Evolutionary conservation across 495 filamentous ascomycete genomes (phyloP), one percentile per base, ranked within the genome.

Genomic region (Penicillium simplicissimum): DNA sequence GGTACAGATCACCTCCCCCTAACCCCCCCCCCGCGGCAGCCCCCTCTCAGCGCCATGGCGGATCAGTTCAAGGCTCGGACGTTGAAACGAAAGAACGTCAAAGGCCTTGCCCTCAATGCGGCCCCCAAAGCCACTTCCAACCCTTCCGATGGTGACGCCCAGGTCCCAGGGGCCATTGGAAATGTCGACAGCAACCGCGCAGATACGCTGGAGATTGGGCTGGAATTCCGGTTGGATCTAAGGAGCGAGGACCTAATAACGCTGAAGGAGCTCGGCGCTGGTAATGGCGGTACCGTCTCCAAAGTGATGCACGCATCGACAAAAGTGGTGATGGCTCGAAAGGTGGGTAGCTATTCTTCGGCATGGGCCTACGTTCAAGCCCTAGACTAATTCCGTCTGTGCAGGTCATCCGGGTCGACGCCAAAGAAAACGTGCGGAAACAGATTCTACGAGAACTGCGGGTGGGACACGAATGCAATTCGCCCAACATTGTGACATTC

Each of bases 391-490:
- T 59, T 1, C 28, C 23, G 14, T 52, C 43, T 10, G 42, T 37
- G 23, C 69, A 97, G 94, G 90, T 98, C 57, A 98, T 98, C 58
- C 96, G 96, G 59, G 93, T 98, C 70, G 95, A 98, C 71, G 95
- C 93, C 23, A 97, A 97, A 79, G 92, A 92, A 68, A 92, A 97
- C 63, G 90, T 97, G 68, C 87, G 96, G 60, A 96, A 93, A 79
- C 90, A 94, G 67, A 98, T 98, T 64, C 88, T 98, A 59, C 87
- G 94, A 62, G 95, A 98, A 72, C 84, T 98, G 23, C 91, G 96
- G 69, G 97, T 98, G 66, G 97, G 97, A 85, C 92, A 96, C 72
- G 93, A 97, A 62, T 98, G 95, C 76, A 95, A 96, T 62, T 97
- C 90, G 8, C 90, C 93, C 42, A 92, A 93, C 71, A 98, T 98